These are phyloP conservation scores for Chenopodium suecicum DNA, from an alignment of 148 eudicot species.

Conservation along the genomic window DNA sequence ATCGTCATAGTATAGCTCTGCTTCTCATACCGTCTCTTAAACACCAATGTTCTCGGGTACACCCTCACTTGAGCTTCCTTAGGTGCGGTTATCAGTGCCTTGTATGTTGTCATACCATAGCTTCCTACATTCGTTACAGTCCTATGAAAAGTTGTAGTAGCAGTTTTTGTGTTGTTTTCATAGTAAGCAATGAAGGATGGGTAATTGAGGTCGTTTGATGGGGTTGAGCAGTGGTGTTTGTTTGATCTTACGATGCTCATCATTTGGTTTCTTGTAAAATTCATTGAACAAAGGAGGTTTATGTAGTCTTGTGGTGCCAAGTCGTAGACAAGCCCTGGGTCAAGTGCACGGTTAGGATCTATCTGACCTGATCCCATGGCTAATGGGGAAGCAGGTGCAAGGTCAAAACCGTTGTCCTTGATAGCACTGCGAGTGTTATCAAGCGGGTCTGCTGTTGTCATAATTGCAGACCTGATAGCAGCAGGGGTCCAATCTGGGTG, in stretches of 20 bases:
- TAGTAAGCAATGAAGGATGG: conserved; percentile 36
- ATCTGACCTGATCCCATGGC: conserved; percentile 45
- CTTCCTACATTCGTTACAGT: conserved; percentile 33
- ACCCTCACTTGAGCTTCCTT: conserved; percentile 25
- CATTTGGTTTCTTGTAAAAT: conserved; percentile 26
- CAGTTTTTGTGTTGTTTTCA: conserved; percentile 10
- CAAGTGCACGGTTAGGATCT: conserved; percentile 42
- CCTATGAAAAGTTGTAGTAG: conserved; percentile 28
- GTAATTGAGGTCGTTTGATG: conserved; percentile 39
- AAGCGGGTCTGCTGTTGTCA: conserved; percentile 40
- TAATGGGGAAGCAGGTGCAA: conserved; percentile 30
- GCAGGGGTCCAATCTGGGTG: conserved; percentile 42
- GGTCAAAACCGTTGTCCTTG: conserved; percentile 21
- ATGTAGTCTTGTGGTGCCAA: conserved; percentile 31
- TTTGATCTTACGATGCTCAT: conserved; percentile 23
- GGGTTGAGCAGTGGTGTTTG: conserved; percentile 21
- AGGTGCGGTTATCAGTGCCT: conserved; percentile 21
- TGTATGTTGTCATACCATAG: conserved; percentile 17
- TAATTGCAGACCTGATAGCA: conserved; percentile 41
- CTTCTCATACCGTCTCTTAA: conserved; percentile 26
- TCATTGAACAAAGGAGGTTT: conserved; percentile 36
- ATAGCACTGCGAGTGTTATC: conserved; percentile 32
- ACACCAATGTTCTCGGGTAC: conserved; percentile 29
- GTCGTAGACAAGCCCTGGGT: conserved; percentile 43
- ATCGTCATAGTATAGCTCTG: conserved; percentile 30